A percentile compares a stretch with the other conserved stretches of the same genome.
phyloP scores from a whole-genome alignment of 2,329 filamentous ascomycete species.

The Pestalotiopsis sp. region DNA sequence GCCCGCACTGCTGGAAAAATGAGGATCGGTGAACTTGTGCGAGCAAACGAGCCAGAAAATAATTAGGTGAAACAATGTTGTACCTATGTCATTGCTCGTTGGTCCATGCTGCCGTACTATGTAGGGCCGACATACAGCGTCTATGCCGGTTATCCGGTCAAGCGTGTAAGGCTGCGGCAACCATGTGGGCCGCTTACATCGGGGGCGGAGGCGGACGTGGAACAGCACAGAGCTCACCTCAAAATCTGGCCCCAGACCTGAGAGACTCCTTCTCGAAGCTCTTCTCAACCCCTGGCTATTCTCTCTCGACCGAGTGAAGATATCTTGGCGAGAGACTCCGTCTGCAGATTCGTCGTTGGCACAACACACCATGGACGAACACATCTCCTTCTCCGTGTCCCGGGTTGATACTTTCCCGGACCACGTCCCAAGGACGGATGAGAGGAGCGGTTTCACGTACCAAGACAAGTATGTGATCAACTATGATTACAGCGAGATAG shows the following conservation, averaged over 20 bases:
- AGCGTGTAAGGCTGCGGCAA: slow-evolving; percentile 1
- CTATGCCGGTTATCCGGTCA: slow-evolving; percentile 2
- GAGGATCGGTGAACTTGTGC: background rate
- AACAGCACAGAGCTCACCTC: background rate
- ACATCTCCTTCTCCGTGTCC: slow-evolving; percentile 1
- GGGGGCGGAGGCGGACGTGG: background rate
- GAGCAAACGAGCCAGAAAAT: background rate
- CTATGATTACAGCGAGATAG: slow-evolving; percentile 58
- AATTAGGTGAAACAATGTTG: background rate
- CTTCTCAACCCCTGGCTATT: background rate
- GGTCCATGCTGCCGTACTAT: background rate
- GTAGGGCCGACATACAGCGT: background rate
- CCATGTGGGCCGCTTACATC: slow-evolving; percentile 1
- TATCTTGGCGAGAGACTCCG: background rate
- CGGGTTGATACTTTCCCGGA: slow-evolving; percentile 7
- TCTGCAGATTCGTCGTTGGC: background rate
- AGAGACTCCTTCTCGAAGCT: background rate
- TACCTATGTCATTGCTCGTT: background rate
- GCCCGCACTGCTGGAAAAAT: background rate
- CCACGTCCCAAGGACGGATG: background rate
- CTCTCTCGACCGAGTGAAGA: background rate
- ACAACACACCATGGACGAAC: background rate
- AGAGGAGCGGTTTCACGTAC: slow-evolving; percentile 16
- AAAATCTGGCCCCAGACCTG: background rate
- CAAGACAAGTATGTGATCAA: slow-evolving; percentile 60